A percentile compares a stretch with the other conserved stretches of the same genome.
Conservation (phyloP, 1,284 basidiomycete genomes). For the Cutaneotrichosporon mucoides region DNA sequence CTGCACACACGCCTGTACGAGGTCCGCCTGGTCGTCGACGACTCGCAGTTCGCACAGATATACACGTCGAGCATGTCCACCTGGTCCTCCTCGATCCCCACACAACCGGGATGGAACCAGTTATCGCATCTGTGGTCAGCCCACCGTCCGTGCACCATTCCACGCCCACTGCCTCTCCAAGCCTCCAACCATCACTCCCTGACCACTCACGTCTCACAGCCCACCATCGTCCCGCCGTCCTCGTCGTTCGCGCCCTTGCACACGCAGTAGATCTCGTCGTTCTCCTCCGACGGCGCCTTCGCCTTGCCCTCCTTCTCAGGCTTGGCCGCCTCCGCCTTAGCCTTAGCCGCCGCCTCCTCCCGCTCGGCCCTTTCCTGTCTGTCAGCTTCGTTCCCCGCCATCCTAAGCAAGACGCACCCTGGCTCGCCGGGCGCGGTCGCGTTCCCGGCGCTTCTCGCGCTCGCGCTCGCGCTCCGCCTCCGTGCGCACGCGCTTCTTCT, state of each 20-base stretch:
- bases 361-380: background rate
- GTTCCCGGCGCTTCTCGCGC: background rate
- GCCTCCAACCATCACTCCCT: no score
- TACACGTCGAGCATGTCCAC: slow-evolving; percentile 41
- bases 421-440: background rate
- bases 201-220: slow-evolving; percentile 37
- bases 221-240: slow-evolving; percentile 42
- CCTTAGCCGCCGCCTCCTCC: background rate
- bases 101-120: slow-evolving; percentile 45
- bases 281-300: slow-evolving; percentile 11
- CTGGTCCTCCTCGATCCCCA: slow-evolving; percentile 34
- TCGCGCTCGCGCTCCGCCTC: slow-evolving; percentile 1
- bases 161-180: no score
- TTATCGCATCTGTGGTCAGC: slow-evolving; percentile 35
- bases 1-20: slow-evolving; percentile 37
- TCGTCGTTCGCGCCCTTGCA: slow-evolving; percentile 39
- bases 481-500: slow-evolving; percentile 5
- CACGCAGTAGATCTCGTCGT: slow-evolving; percentile 34
- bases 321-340: background rate
- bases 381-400: background rate
- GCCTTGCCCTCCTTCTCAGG: background rate
- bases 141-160: no score
- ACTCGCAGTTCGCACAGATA: slow-evolving; percentile 42
- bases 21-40: slow-evolving; percentile 32
- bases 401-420: background rate